Evolutionary conservation across 768 basidiomycete genomes (phyloP).

Genomic region (Guyanaporus albipodus): DNA sequence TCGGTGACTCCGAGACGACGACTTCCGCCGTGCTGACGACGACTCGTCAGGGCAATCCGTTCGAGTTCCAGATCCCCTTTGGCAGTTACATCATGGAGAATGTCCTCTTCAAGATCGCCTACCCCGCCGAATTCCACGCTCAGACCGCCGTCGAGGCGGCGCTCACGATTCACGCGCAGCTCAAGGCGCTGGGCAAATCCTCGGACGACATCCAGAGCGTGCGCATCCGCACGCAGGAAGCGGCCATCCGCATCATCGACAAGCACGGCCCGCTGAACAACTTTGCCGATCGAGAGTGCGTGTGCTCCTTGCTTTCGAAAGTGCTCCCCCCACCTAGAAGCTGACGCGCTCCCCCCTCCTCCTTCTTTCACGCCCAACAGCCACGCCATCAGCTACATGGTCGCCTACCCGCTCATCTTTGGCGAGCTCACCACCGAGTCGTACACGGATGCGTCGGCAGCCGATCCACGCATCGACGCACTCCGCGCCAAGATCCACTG

Average conservation of each 20-base stretch:
- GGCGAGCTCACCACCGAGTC: constrained; percentile 87
- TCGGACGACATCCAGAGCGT: constrained; percentile 90
- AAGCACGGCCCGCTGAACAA: constrained; percentile 90
- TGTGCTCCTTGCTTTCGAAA: background rate
- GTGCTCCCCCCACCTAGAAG: background rate
- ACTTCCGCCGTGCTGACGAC: background rate
- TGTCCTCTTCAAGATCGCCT: constrained; percentile 91
- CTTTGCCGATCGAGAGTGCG: constrained; percentile 90
- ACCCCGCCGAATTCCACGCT: constrained; percentile 95
- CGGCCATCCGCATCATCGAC: constrained; percentile 89
- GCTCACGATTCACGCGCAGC: constrained; percentile 70
- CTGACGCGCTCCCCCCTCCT: constrained; percentile 2
- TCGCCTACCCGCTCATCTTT: constrained; percentile 90
- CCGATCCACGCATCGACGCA: constrained; percentile 86
- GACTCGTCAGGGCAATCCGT: constrained; percentile 64
- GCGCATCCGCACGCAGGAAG: constrained; percentile 89
- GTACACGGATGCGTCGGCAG: constrained; percentile 80
- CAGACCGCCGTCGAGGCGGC: constrained; percentile 95
- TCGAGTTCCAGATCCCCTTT: constrained; percentile 88
- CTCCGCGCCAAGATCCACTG: constrained; percentile 88
- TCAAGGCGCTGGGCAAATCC: constrained; percentile 77
- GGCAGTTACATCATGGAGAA: constrained; percentile 94
- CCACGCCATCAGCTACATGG: constrained; percentile 95
- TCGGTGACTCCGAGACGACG: too few relatives aligned
- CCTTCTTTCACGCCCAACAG: too few relatives aligned